phyloP scores from a whole-genome alignment of 768 basidiomycete genomes.

The Macrolepiota dolichaula region DNA sequence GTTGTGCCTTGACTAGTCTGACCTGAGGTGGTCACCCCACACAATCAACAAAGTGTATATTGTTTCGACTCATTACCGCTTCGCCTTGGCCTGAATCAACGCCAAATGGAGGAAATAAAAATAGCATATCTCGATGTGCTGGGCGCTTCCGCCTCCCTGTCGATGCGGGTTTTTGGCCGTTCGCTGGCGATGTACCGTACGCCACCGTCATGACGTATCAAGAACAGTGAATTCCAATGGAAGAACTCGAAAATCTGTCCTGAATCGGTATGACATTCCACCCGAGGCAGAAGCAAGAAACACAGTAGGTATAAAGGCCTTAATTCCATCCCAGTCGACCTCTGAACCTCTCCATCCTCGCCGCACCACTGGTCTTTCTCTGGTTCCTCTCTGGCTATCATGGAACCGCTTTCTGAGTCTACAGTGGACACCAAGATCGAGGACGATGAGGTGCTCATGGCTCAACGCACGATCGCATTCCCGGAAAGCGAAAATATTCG shows the following conservation, averaged over 20 bases:
- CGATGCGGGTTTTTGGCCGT: conserved; percentile 39
- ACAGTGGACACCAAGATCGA: conserved; percentile 20
- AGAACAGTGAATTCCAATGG: conserved; percentile 11
- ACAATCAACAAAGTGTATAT: not conserved
- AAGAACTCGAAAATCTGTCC: conserved; percentile 5
- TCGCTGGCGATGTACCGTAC: conserved; percentile 23
- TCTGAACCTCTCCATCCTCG: not conserved
- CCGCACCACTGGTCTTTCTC: no score
- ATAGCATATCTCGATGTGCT: conserved; percentile 14
- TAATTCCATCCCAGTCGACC: not conserved
- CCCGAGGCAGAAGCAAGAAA: not conserved
- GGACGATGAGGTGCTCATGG: conserved; percentile 28
- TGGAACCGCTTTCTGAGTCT: not conserved
- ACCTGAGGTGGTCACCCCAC: not conserved
- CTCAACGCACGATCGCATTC: conserved; percentile 48
- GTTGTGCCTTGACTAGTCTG: not conserved
- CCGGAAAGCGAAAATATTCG: conserved; percentile 33
- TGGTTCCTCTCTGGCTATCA: not conserved
- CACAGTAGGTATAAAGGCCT: conserved; percentile 1
- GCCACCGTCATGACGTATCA: conserved; percentile 20
- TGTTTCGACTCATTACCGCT: not conserved
- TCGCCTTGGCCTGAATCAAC: not conserved
- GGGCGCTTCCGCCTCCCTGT: conserved; percentile 1
- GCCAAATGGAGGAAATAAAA: conserved; percentile 15
- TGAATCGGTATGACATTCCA: conserved; percentile 1